phyloP scores from a whole-genome alignment of 129 eudicot species.

The Ambrosia trifida region DNA sequence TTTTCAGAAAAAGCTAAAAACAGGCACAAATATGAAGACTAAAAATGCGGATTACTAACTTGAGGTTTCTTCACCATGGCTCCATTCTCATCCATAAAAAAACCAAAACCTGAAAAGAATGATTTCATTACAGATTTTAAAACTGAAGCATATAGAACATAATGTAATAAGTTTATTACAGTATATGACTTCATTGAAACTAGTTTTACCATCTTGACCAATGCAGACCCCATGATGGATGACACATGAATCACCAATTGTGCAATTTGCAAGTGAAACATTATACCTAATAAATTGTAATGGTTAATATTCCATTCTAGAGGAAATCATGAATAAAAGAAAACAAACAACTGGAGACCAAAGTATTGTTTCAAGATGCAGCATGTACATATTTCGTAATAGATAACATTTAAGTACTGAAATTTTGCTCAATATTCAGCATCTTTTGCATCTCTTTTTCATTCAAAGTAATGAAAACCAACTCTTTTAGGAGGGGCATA shows the following conservation, averaged over 20 bases:
- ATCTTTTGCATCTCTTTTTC: not conserved
- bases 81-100: constrained; percentile 66
- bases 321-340: not conserved
- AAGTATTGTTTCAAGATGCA: not conserved
- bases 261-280: constrained; percentile 81
- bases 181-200: not conserved
- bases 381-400: not conserved
- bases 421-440: not conserved
- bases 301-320: not conserved
- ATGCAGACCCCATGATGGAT: constrained; percentile 87
- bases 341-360: not conserved
- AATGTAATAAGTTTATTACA: not conserved
- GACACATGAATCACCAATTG: constrained; percentile 69
- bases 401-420: not conserved
- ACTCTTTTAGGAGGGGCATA: not conserved
- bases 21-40: no score
- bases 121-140: not conserved
- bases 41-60: constrained; percentile 46
- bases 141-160: not conserved
- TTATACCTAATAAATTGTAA: constrained; percentile 60
- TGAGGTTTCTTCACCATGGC: constrained; percentile 88
- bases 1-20: not conserved
- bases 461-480: not conserved
- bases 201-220: constrained; percentile 83
- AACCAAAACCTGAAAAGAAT: constrained; percentile 73